Base-by-base conservation (phyloP, 495 filamentous ascomycete species). In the Penicillium paradoxum region DNA sequence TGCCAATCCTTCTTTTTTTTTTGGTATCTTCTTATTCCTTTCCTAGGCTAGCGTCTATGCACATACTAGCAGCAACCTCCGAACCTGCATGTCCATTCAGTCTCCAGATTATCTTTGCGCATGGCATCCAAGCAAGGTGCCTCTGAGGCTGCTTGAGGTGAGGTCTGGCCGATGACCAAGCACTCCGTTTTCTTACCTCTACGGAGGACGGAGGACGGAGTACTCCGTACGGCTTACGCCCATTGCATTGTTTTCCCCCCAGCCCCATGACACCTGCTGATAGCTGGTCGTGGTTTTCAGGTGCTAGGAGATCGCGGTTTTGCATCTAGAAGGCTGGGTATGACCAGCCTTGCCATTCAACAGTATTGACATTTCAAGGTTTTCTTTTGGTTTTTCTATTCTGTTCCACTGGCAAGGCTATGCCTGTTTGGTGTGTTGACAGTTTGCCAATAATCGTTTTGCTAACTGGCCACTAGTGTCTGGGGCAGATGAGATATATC, bases 401-500 rank as follows among this genome's bases (percentile, higher is more conserved):
- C n/a, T 36, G n/a, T 44, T 2, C 14, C 7, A 15, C 14, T 11
- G 6, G n/a, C n/a, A 3, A 11, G 32, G 34, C 22, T 19, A n/a
- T 30, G 33, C 24, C 24, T 10, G 24, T 38, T 22, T 33, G 13
- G 5, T 21, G 24, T 17, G 13, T 37, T 22, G 24, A 27, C 24
- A 27, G 32, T 7, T 34, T 34, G 9, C 1, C 13, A 33, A 25
- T 48, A 21, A 39, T 51, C 38, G 39, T 4, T n/a, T 30, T 17
- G 38, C 19, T 14, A 42, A 42, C 19, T 17, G n/a, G 29, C 11
- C 17, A 19, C 42, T 49, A 39, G 34, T 29, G 22, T 29, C 24
- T 15, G 11, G n/a, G 43, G 27, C 11, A 27, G 55, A 44, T 44
- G 25, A 11, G 62, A 65, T 53, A 39, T 50, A 45, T 65, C 62